phyloP scores from a whole-genome alignment of 2,329 filamentous ascomycete genomes.

The Dothideomycetidae sp. region DNA sequence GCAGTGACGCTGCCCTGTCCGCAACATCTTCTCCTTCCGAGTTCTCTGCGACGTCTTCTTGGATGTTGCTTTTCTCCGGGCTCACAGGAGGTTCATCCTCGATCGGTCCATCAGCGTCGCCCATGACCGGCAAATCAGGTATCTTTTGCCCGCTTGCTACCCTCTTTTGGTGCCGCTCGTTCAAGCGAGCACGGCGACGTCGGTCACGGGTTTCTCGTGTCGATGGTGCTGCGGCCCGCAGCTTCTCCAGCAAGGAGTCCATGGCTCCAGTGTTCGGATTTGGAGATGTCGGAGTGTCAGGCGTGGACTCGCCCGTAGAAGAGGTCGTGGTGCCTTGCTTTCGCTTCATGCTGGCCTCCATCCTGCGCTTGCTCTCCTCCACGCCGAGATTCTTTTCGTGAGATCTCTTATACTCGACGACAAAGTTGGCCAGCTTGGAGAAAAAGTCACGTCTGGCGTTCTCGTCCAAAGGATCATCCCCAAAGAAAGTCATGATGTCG shows the following conservation, averaged over 20 bases:
- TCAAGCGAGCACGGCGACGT: slow-evolving; percentile 70
- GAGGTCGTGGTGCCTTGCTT: slow-evolving; percentile 55
- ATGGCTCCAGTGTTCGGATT: slow-evolving; percentile 58
- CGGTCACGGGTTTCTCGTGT: slow-evolving; percentile 79
- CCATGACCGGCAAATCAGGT: slow-evolving; percentile 41
- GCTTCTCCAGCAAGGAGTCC: slow-evolving; percentile 88
- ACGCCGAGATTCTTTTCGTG: slow-evolving; percentile 76
- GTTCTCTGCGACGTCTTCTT: slow-evolving; percentile 18
- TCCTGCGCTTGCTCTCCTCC: slow-evolving; percentile 71
- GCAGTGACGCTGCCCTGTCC: slow-evolving; percentile 64
- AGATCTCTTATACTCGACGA: slow-evolving; percentile 91
- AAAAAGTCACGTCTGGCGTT: slow-evolving; percentile 94
- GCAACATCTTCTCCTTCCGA: slow-evolving; percentile 58
- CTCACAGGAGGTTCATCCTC: slow-evolving; percentile 15
- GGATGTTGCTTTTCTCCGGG: slow-evolving; percentile 19
- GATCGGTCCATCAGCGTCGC: slow-evolving; percentile 3
- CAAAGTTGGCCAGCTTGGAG: slow-evolving; percentile 76
- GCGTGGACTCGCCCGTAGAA: slow-evolving; percentile 28
- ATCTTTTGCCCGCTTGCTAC: slow-evolving; percentile 80
- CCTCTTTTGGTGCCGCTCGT: slow-evolving; percentile 80
- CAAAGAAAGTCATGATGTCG: slow-evolving; percentile 93
- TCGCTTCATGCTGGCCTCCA: slow-evolving; percentile 84
- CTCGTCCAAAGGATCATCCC: slow-evolving; percentile 83
- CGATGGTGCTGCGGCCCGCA: slow-evolving; percentile 84
- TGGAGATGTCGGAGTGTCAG: slow-evolving; percentile 45